Evolutionary conservation across 73 alveolate species (phyloP), one percentile per base, ranked within the genome.

Genomic region (Paramecium caudatum): DNA sequence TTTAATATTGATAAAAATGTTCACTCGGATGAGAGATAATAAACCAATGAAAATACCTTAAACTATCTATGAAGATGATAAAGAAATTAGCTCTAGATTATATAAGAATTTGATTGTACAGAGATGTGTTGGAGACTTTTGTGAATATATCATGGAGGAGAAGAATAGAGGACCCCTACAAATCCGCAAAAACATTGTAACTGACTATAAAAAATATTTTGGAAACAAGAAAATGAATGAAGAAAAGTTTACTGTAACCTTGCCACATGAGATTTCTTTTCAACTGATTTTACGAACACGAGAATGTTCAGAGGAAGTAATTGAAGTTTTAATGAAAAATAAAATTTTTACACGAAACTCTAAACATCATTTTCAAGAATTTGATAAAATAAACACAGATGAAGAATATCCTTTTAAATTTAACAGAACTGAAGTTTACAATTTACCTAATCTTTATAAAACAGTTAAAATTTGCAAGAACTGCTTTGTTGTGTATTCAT

Each of bases 41-140:
- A 86, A 62, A 43, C 41, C 37, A 8, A 47, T 63, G 63, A 62
- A 78, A 13, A 19, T 86, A 4, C 93, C 93, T 30, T 46, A 33
- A 86, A 50, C 84, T 0, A 86, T 86, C 3, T 62, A 86, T 47
- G 65, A 86, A 19, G 93, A 86, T 63, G 93, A 86, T 86, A 61
- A 63, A 63, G 84, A 86, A 33, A 62, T 62, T 5, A 47, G 85
- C 13, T 61, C 85, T 19, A 86, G 48, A 63, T 41, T 86, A 36
- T 86, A 86, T 62, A 86, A 86, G 50, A 86, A 86, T 47, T 17
- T 86, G 33, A 86, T 70, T 63, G 93, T 86, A 37, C 36, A 86
- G 25, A 86, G 23, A 15, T 86, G 93, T 65, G 93, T 70, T 41
- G 93, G 93, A 6, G 93, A 86, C 65, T 86, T 86, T 43, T 86